These are phyloP conservation scores for Vigna nakashimae DNA, from an alignment of 306 rosid genomes.

Conservation along the genomic window DNA sequence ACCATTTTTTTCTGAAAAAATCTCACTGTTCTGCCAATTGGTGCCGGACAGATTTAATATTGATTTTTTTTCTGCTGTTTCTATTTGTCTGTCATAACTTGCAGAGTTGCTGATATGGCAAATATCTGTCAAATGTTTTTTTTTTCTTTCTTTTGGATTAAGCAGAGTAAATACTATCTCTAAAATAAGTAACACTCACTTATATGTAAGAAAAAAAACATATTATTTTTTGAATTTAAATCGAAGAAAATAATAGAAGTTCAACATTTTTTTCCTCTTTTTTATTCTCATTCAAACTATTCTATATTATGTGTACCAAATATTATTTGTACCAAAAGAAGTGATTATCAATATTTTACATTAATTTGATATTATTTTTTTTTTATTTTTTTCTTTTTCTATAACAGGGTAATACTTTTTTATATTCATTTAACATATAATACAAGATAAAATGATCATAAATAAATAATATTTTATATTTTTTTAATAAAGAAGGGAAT, in stretches of 20 bases:
- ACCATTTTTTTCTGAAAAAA: neutral
- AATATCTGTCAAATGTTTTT: neutral
- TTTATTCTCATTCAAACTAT: neutral
- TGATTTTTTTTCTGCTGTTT: neutral
- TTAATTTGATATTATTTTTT: too few relatives aligned
- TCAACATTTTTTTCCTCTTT: neutral
- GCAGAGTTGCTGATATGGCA: neutral
- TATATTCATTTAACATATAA: too few relatives aligned
- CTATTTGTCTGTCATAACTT: neutral
- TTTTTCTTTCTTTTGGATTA: too few relatives aligned
- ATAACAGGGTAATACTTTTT: too few relatives aligned
- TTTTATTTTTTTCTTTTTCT: too few relatives aligned
- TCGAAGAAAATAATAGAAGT: neutral
- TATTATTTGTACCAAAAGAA: too few relatives aligned
- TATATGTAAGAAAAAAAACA: neutral
- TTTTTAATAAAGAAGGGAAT: too few relatives aligned
- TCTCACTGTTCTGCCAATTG: neutral
- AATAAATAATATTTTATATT: too few relatives aligned
- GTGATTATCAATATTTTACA: too few relatives aligned
- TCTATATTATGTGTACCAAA: neutral
- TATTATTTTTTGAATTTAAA: neutral
- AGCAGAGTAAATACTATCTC: too few relatives aligned
- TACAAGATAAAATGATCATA: too few relatives aligned
- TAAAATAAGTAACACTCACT: neutral
- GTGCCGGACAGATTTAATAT: neutral